Base-by-base conservation (phyloP, 768 basidiomycete genomes). In the Mycena galopus region DNA sequence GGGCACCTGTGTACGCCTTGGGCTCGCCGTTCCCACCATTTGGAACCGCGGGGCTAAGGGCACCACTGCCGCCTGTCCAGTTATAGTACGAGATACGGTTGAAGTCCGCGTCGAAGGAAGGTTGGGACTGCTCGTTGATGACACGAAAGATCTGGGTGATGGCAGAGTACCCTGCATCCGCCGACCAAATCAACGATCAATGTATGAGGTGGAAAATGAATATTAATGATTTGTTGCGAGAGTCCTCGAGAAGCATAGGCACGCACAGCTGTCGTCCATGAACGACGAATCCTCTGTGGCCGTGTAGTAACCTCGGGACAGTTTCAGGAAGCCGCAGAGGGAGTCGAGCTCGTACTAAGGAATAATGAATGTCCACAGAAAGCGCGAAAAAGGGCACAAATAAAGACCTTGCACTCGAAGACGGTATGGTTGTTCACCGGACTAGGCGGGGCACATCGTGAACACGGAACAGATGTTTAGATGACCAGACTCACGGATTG, bases 261-360 rank as follows among this genome's bases (percentile, higher is more conserved):
- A 79, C 88, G 42, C 77, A 90, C 94, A 95, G 65, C 93, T 85
- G 35, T 81, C 82, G 75, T 93, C 92, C 82, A 94, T 90, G 81
- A 94, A 91, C 0, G 92, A 92, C 1, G 84, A 69, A 76, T 94
- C 94, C 21, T 89, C 86, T 0, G 94, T 94, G n/a, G 87, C 88
- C 77, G 89, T 83, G 66, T 91, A 93, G 80, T 93, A 94, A 3
- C 88, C 88, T 29, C 91, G 82, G 12, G 93, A 94, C 16, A 95
- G 84, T 80, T 94, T 95, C 76, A 95, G 81, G 83, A 94, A 94
- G 8, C 92, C 89, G 71, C 92, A 93, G 0, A 95, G 82, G 0
- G 93, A 94, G 78, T 95, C 94, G 59, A 95, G 84, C 78, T 95
- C 94, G 75, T 93, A 95, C 92, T 95, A n/a, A n/a, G n/a, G n/a